Evolutionary conservation across 2,329 filamentous ascomycete genomes (phyloP).

Genomic region (Aspergillus puulaauensis): DNA sequence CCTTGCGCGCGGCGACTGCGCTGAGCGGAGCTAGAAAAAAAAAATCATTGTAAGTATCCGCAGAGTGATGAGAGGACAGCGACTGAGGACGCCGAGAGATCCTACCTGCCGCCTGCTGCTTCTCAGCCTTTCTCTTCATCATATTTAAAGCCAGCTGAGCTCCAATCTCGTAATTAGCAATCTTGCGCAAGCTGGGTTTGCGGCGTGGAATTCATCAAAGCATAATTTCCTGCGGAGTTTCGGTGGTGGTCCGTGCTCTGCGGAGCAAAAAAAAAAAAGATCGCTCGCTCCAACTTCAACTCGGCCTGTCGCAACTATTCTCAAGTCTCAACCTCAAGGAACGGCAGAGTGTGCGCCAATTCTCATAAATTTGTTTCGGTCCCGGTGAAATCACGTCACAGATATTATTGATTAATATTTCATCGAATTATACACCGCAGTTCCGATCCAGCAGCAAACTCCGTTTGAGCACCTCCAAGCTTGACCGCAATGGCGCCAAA

Average conservation of each 20-base stretch:
- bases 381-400: no score
- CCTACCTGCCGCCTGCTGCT: constrained; percentile 35
- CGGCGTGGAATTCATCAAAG: constrained; percentile 1
- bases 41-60: constrained; percentile 8
- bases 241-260: constrained; percentile 40
- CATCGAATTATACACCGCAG: neutral
- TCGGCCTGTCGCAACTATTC: constrained; percentile 10
- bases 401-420: neutral
- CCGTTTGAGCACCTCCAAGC: neutral
- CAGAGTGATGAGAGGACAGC: neutral
- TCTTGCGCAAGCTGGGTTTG: neutral
- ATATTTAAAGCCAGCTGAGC: constrained; percentile 2
- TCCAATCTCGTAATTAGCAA: neutral
- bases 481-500: constrained; percentile 24
- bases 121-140: constrained; percentile 42
- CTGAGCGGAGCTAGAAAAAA: constrained; percentile 36
- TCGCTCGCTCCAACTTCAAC: constrained; percentile 11
- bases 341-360: neutral
- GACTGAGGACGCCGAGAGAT: neutral
- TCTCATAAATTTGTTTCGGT: neutral
- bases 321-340: neutral
- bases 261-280: constrained; percentile 42
- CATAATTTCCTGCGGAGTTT: constrained; percentile 23
- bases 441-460: neutral
- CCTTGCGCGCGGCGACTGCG: constrained; percentile 44